Base-by-base conservation (phyloP, 768 basidiomycete species). In the Paxillus involutus region DNA sequence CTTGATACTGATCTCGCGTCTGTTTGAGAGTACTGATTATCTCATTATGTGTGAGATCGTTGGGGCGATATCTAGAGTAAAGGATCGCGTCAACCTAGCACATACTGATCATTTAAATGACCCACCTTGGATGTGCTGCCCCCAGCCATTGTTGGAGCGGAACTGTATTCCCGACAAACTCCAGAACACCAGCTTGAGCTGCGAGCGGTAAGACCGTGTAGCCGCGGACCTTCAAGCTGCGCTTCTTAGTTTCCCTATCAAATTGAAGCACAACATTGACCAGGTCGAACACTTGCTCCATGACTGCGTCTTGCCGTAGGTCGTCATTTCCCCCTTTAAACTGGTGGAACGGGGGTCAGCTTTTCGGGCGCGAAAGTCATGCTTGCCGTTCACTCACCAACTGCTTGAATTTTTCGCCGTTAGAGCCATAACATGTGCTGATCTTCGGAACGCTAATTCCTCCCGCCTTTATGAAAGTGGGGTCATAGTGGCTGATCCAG, bases 251-350 rank as follows among this genome's bases (percentile, higher is more conserved):
- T 61, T 90, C 85, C 32, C 85, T 77, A 67, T 99, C 94, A 16
- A 76, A 77, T 2, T 64, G 64, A 14, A 99, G 79, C 2, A 98
- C 80, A 9, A 80, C 71, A 58, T 98, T 98, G 52, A 94, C 88
- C 17, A 98, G 78, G 17, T 84, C 83, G 63, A 99, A 99, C 2
- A 97, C 93, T 71, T 99, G 97, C 64, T 98, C 93, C 95, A 99
- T 98, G 49, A 98, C 94, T 1, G 95, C 95, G 65, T 99, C 97
- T 71, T 99, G 97, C 39, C 97, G 86, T 44, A 97, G 68, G 63
- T 99, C 97, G 61, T 99, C 97, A 10, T 83, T 78, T 9, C 89
- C 89, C 4, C 93, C 93, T 68, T 99, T 98, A 73, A 94, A 95
- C 93, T 96, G 57, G 42, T 61, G 44, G n/a, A 2, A 29, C 17